phyloP scores from a whole-genome alignment of 805 yeast species.

The Sugiyamaella lignohabitans region DNA sequence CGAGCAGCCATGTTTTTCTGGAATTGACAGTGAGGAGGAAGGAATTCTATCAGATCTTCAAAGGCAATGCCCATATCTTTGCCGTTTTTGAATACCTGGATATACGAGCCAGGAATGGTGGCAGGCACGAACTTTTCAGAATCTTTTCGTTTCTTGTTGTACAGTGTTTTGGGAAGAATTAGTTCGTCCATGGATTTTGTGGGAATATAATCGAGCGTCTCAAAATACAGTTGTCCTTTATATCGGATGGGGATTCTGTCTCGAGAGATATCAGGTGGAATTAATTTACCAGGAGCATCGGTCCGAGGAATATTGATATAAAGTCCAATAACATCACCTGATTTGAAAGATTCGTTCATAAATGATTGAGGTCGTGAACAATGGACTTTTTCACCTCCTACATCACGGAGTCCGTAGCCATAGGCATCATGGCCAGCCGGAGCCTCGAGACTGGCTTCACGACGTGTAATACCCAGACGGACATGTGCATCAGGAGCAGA shows the following conservation, averaged over 20 bases:
- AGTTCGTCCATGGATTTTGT: slow-evolving; percentile 68
- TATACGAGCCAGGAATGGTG: slow-evolving; percentile 40
- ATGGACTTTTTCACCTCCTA: slow-evolving; percentile 67
- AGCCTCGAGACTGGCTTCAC: slow-evolving; percentile 86
- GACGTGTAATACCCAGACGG: slow-evolving; percentile 72
- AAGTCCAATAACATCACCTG: slow-evolving; percentile 83
- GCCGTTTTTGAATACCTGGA: slow-evolving; percentile 77
- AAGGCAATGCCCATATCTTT: slow-evolving; percentile 56
- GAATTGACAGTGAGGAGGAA: slow-evolving; percentile 65
- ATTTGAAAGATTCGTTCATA: slow-evolving; percentile 48
- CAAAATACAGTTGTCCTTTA: slow-evolving; percentile 71
- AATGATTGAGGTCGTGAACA: slow-evolving; percentile 58
- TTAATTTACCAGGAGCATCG: slow-evolving; percentile 46
- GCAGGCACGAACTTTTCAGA: slow-evolving; percentile 25
- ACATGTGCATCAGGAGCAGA: slow-evolving; percentile 46
- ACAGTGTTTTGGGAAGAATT: slow-evolving; percentile 34
- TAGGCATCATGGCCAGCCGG: slow-evolving; percentile 96
- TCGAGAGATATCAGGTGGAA: slow-evolving; percentile 45
- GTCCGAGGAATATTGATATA: slow-evolving; percentile 65
- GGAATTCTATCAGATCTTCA: slow-evolving; percentile 60
- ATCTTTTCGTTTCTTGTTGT: slow-evolving; percentile 19
- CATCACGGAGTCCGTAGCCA: slow-evolving; percentile 85
- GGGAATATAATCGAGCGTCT: slow-evolving; percentile 71
- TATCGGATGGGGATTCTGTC: slow-evolving; percentile 86
- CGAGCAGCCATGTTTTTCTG: slow-evolving; percentile 22